These are phyloP conservation scores for Penicillium bovifimosum DNA, from an alignment of 495 filamentous ascomycete species.

Conservation along the genomic window DNA sequence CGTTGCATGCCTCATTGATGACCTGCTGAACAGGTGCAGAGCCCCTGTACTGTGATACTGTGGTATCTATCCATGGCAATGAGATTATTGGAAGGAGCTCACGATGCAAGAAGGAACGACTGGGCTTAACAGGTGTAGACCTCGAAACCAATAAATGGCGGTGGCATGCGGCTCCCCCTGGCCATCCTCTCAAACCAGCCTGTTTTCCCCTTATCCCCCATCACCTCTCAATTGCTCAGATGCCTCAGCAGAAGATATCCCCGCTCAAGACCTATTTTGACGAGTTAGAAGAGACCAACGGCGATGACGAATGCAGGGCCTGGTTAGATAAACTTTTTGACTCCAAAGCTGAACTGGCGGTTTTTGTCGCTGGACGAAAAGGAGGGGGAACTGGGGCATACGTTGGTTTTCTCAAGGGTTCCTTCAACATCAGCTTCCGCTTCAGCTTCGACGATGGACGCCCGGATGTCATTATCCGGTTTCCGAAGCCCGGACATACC, in stretches of 20 bases:
- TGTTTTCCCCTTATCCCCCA: no score
- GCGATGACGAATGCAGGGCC: conserved; percentile 14
- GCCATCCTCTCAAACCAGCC: no score
- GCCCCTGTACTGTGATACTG: no score
- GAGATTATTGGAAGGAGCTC: no score
- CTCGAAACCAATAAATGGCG: no score
- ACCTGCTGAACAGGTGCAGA: no score
- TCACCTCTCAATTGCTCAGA: conserved; percentile 5
- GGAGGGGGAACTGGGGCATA: conserved; percentile 22
- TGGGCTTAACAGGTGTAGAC: no score
- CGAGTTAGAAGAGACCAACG: conserved; percentile 18
- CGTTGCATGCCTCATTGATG: no score
- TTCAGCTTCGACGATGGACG: conserved; percentile 28
- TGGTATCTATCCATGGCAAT: no score
- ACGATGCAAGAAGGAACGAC: no score
- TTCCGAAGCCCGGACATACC: conserved; percentile 29
- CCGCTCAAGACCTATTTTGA: conserved; percentile 18
- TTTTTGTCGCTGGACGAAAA: conserved; percentile 26
- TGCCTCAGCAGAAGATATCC: conserved; percentile 14
- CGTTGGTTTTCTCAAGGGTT: conserved; percentile 27
- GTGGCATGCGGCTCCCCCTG: no score
- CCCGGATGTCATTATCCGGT: conserved; percentile 30
- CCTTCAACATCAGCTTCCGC: conserved; percentile 36
- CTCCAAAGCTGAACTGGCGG: conserved; percentile 10
- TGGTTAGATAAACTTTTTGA: conserved; percentile 15